phyloP scores from a whole-genome alignment of 345 rosid species.

The Eucalyptus sp. region DNA sequence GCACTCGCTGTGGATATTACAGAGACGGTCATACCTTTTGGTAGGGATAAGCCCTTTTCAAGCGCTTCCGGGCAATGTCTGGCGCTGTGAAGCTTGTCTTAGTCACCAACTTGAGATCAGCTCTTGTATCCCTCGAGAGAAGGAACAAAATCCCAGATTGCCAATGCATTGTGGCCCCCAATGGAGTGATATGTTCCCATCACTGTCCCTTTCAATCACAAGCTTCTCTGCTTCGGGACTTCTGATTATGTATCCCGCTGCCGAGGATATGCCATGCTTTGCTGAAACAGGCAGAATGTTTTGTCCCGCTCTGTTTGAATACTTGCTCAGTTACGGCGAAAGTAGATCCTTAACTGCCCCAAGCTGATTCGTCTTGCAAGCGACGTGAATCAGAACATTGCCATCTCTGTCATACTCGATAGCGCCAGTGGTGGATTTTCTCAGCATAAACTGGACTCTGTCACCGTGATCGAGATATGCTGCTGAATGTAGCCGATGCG shows the following conservation, averaged over 20 bases:
- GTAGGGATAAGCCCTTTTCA: too few relatives aligned
- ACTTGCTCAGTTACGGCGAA: too few relatives aligned
- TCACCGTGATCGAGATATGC: not conserved
- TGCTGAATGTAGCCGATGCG: not conserved
- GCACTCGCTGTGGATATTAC: too few relatives aligned
- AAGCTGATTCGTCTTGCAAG: not conserved
- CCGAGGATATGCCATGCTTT: too few relatives aligned
- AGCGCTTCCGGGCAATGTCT: too few relatives aligned
- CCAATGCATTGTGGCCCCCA: not conserved
- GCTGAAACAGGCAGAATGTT: too few relatives aligned
- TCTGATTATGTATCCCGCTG: too few relatives aligned
- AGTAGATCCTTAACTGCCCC: not conserved
- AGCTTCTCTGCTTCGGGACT: too few relatives aligned
- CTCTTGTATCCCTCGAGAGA: not conserved
- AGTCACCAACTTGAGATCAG: not conserved
- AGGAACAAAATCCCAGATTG: too few relatives aligned
- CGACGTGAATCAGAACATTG: not conserved
- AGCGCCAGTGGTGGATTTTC: not conserved
- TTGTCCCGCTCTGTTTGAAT: rapidly evolving
- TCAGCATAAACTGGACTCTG: not conserved
- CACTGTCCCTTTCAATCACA: not conserved
- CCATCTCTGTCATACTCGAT: not conserved
- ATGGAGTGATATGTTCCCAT: not conserved
- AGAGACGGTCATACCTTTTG: too few relatives aligned
- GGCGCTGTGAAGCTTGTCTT: too few relatives aligned